These are phyloP conservation scores for Apiospora hydei DNA, from an alignment of 2,329 filamentous ascomycete species.

Conservation along the genomic window DNA sequence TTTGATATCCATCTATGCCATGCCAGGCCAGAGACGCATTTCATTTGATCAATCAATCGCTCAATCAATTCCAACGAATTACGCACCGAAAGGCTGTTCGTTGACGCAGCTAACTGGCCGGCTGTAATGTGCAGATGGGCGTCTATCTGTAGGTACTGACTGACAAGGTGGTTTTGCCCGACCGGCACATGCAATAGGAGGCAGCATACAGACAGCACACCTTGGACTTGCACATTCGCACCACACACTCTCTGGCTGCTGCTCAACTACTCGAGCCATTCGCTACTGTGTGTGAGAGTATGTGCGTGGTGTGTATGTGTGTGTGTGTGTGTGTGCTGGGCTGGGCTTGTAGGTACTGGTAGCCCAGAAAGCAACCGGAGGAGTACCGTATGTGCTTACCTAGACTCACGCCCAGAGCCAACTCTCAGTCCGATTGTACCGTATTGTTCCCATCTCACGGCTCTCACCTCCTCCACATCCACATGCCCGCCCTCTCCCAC, in stretches of 20 bases:
- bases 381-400: neutral
- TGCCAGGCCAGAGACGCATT: neutral
- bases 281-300: neutral
- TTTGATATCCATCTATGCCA: constrained; percentile 15
- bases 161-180: neutral
- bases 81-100: constrained; percentile 1
- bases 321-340: neutral
- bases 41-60: constrained; percentile 6
- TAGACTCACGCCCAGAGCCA: neutral
- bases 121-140: neutral
- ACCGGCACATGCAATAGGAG: constrained; percentile 9
- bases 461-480: constrained; percentile 11
- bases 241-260: neutral
- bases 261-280: neutral
- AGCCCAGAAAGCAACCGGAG: constrained; percentile 1
- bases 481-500: neutral
- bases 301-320: neutral
- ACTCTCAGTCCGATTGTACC: constrained; percentile 11
- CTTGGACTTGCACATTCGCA: neutral
- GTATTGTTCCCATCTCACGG: constrained; percentile 5
- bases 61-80: constrained; percentile 16
- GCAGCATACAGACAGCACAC: neutral
- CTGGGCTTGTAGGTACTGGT: neutral
- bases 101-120: neutral
- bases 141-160: neutral